Conservation (phyloP, 163 green algal species). For the Prototheca wickerhamii region DNA sequence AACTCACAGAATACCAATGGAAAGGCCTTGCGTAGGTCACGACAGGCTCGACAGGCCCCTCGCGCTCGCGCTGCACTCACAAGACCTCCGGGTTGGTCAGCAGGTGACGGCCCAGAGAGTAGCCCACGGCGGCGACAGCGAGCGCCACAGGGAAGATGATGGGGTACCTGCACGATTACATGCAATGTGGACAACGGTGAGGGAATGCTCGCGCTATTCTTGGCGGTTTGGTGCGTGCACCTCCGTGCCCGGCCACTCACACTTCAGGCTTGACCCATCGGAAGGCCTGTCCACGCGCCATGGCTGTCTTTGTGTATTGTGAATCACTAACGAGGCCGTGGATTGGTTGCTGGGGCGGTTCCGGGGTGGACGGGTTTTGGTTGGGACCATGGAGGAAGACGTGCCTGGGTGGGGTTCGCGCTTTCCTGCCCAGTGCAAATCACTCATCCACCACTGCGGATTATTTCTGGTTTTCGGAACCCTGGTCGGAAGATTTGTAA, state of each 20-base stretch:
- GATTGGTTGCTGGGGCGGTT: neutral
- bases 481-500: too few relatives aligned
- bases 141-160: slow-evolving; percentile 1
- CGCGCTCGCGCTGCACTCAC: too few relatives aligned
- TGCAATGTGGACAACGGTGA: neutral
- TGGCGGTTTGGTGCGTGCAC: too few relatives aligned
- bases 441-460: too few relatives aligned
- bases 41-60: too few relatives aligned
- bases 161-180: slow-evolving; percentile 6
- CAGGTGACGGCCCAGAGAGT: slow-evolving; percentile 5
- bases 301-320: neutral
- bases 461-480: too few relatives aligned
- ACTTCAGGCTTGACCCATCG: slow-evolving; percentile 13
- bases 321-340: neutral
- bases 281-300: neutral
- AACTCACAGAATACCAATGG: too few relatives aligned
- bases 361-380: neutral
- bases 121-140: neutral
- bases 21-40: too few relatives aligned
- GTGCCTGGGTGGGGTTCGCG: too few relatives aligned
- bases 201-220: neutral
- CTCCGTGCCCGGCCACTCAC: neutral
- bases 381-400: too few relatives aligned
- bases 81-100: slow-evolving; percentile 11
- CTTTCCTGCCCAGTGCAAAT: too few relatives aligned